Base-by-base conservation (phyloP, 2,329 filamentous ascomycete genomes). In the Dichotomopilus funicola region DNA sequence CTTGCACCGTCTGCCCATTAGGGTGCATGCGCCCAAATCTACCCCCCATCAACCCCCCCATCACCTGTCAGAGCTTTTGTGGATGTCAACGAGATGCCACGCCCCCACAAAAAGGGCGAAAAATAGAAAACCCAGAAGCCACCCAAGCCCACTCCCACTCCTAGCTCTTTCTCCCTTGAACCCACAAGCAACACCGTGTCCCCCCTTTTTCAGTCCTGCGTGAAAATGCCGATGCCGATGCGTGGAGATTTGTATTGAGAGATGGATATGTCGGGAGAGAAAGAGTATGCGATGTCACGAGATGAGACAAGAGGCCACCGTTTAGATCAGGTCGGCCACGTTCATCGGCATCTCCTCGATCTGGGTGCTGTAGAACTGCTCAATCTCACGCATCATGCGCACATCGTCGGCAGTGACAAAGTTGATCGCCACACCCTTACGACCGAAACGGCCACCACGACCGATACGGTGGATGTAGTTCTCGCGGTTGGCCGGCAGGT, bases 271-370 rank as follows among this genome's bases (percentile, higher is more conserved):
- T 57, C 51, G 60, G 61, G 55, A 61, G 52, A 62, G 57, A 63
- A 62, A 60, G 59, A 56, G 51, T 54, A 51, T 51, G 34, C 51
- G 51, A 55, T 49, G 58, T 56, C 45, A 35, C 47, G 19, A 54
- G 54, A 51, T 49, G 42, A 53, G 53, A 43, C 36, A 49, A 45
- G 40, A 27, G 19, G 19, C 19, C 19, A 27, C 4, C 42, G 27
- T 56, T 83, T 86, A 87, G 74, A 88, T 88, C 66, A 88, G 83
- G 68, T 88, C 85, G 66, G 85, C 85, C 67, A 88, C 85, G 76
- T 88, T 88, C 94, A 99, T 97, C 71, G 94, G 94, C 94, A 99
- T 99, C 85, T 99, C 94, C 80, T 99, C 94, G 67, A 99, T 97
- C 81, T 99, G 94, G 75, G 94, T 99, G 85, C 90, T 96, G 87